phyloP scores from a whole-genome alignment of 1,284 basidiomycete species.

The Golubevia pallescens region DNA sequence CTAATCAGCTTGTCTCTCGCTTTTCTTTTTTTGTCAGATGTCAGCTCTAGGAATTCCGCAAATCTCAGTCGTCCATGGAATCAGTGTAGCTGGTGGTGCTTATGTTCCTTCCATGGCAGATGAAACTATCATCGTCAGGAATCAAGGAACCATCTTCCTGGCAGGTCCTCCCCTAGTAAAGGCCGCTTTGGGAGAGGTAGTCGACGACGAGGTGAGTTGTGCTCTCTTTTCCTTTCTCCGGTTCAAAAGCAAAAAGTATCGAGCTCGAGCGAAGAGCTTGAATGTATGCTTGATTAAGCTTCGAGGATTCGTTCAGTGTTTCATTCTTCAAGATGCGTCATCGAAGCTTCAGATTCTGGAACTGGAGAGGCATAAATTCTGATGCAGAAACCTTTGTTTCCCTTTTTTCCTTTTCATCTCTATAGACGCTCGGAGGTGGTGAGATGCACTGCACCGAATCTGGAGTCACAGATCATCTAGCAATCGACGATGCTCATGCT shows the following conservation, averaged over 20 bases:
- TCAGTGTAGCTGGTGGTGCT: constrained; percentile 85
- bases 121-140: constrained; percentile 90
- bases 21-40: constrained; percentile 70
- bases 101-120: constrained; percentile 97
- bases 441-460: constrained; percentile 92
- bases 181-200: constrained; percentile 89
- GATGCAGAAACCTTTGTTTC: background rate
- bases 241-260: background rate
- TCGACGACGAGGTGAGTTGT: constrained; percentile 78
- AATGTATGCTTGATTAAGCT: too few species aligned
- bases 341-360: too few species aligned
- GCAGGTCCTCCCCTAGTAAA: constrained; percentile 94
- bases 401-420: background rate
- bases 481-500: constrained; percentile 85
- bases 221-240: background rate
- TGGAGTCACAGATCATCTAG: constrained; percentile 91
- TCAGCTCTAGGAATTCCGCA: constrained; percentile 88
- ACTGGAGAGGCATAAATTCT: too few species aligned
- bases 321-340: too few species aligned
- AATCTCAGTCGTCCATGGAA: constrained; percentile 90
- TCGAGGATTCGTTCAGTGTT: too few species aligned
- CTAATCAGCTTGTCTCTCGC: constrained; percentile 44
- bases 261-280: background rate
- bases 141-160: constrained; percentile 93
- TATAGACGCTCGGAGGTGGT: constrained; percentile 75